phyloP scores from a whole-genome alignment of 352 stramenopile genomes.

The Thraustochytrium sp. region DNA sequence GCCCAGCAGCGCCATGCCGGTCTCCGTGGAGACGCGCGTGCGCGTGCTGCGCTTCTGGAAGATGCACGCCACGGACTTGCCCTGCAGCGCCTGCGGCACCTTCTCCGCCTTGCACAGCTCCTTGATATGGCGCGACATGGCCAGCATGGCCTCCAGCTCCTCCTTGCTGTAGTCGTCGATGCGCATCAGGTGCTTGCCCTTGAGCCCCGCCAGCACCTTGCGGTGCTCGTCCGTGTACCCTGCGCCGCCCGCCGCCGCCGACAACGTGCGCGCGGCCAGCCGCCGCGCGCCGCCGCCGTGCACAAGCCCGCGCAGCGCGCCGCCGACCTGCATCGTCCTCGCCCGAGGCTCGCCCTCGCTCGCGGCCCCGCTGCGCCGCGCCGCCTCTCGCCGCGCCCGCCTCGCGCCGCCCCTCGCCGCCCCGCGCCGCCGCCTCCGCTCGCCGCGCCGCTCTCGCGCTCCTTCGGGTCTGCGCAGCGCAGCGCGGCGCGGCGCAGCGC shows the following conservation, averaged over 20 bases:
- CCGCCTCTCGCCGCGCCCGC: background rate
- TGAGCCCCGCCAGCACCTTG: slow-evolving; percentile 4
- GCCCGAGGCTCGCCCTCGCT: background rate
- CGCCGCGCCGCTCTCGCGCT: no score
- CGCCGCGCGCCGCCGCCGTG: no score
- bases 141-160: slow-evolving; percentile 30
- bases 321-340: background rate
- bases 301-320: no score
- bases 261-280: background rate
- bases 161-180: slow-evolving; percentile 45
- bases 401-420: no score
- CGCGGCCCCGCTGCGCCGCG: background rate
- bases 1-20: slow-evolving; percentile 89
- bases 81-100: slow-evolving; percentile 36
- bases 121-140: slow-evolving; percentile 32
- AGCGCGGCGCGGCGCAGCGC: no score
- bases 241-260: background rate
- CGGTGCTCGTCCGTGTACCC: slow-evolving; percentile 13
- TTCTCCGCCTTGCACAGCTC: slow-evolving; percentile 32
- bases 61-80: slow-evolving; percentile 82
- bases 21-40: slow-evolving; percentile 86
- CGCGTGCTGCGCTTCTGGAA: slow-evolving; percentile 87
- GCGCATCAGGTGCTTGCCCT: slow-evolving; percentile 10
- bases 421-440: no score
- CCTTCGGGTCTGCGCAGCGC: no score